Evolutionary conservation across 148 eudicot species (phyloP), one percentile per base, ranked within the genome.

Genomic region (Cornus florida): DNA sequence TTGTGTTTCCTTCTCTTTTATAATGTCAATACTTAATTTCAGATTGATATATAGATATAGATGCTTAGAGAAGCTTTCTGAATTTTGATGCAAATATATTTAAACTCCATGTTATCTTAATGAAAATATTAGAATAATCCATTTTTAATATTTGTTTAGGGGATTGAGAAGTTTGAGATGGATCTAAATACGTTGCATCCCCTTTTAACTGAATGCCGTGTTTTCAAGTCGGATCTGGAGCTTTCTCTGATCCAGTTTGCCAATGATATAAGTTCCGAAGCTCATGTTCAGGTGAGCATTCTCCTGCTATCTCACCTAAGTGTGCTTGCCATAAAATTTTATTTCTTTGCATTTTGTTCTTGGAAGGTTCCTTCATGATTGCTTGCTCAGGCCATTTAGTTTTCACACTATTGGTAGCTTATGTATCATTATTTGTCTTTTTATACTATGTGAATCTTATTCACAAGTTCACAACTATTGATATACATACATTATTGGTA

Each of bases 251-350:
- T 95, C 84, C 97, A 93, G 82, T 93, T 81, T 84, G 97, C 97
- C 73, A 95, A 95, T 79, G 97, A 92, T 77, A 95, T 95, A 80
- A 95, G 99, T 85, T 95, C 99, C 66, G 99, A 93, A 87, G 99
- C 97, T 84, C 99, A 95, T 89, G 85, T 95, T 82, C 92, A 90
- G 95, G 99, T 95, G 76, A 41, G 72, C 73, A 72, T 60, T 84
- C 41, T 79, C 79, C 75, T 39, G 22, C 10, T 70, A 6, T 71
- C 66, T 48, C n/a, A 74, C n/a, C 78, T 22, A 60, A 38, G 41
- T 53, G 23, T 72, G 74, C 43, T 72, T 71, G 56, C 60, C 1
- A 41, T 24, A 69, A 65, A 33, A 10, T 41, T 69, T 43, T 9
- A 32, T 11, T 50, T 69, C 69, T 81, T 16, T 53, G 59, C 19